Evolutionary conservation across 805 yeast genomes (phyloP), one percentile per base, ranked within the genome.

Genomic region (Pichia ethanolica): DNA sequence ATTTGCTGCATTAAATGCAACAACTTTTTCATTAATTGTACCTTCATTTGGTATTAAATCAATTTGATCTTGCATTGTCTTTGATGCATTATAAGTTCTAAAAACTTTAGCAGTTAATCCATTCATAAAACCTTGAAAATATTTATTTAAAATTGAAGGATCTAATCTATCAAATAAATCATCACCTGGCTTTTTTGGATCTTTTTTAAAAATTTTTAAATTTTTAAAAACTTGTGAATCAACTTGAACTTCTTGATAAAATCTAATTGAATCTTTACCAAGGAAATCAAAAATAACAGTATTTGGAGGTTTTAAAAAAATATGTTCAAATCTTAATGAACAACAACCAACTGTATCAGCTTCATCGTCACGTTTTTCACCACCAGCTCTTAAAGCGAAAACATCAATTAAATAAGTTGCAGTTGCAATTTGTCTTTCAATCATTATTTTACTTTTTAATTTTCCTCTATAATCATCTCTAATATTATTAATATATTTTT

Each of bases 321-420:
- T 78, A 67, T 90, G 98, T 64, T 90, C 98, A 61, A 71, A 90
- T 60, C 98, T 73, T 56, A 91, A 75, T 1, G 97, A 90, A 69
- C 98, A 91, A 68, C 98, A 91, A 42, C 98, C 98, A 42, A 91
- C 98, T 1, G 98, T 91, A 64, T 91, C 98, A 3, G 98, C 98
- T 64, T 90, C 97, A 57, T 91, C 98, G 4, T 91, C 98, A 10
- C 91, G 85, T 65, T 91, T 91, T 67, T 91, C 97, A 59, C 97
- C 97, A 64, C 97, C 97, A 1, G 97, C 97, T 83, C 98, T 86
- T 56, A 91, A 75, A 0, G 98, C 98, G 61, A 91, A 83, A 4
- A 84, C 81, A 70, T 91, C 98, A 61, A 91, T 90, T 44, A 91
- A 74, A 66, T 91, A 91, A 44, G 91, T 88, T 4, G 97, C 97